A percentile compares a stretch with the other conserved stretches of the same genome.
Conservation (phyloP, 2,329 filamentous ascomycete species). For the Diplodia corticola region DNA sequence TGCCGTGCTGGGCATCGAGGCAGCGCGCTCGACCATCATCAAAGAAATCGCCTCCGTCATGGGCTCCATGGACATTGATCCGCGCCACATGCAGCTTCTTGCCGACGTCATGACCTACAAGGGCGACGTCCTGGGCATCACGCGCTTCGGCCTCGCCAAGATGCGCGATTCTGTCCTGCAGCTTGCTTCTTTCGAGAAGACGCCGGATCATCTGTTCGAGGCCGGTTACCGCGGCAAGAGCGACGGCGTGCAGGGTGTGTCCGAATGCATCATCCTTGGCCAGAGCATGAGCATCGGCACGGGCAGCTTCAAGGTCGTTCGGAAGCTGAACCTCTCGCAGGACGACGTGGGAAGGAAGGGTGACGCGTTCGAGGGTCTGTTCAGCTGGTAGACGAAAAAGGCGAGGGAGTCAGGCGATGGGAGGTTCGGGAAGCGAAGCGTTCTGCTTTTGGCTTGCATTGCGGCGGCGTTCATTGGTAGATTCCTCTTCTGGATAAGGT, state of each 20-base stretch:
- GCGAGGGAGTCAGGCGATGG: neutral
- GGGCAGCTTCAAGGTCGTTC: slow-evolving; percentile 85
- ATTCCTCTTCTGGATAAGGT: neutral
- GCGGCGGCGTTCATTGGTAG: slow-evolving; percentile 13
- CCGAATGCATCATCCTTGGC: slow-evolving; percentile 97
- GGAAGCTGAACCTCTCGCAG: slow-evolving; percentile 68
- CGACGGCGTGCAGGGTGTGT: slow-evolving; percentile 89
- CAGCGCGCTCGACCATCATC: slow-evolving; percentile 85
- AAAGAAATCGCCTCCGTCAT: slow-evolving; percentile 87
- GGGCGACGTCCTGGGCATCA: slow-evolving; percentile 94
- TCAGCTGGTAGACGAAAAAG: neutral
- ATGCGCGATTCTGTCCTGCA: slow-evolving; percentile 94
- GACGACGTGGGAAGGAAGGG: slow-evolving; percentile 59
- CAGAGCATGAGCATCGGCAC: slow-evolving; percentile 92
- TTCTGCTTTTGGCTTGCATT: slow-evolving; percentile 19
- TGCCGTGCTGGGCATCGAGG: slow-evolving; percentile 91
- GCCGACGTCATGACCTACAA: slow-evolving; percentile 99
- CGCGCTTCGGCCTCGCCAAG: slow-evolving; percentile 91
- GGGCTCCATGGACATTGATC: slow-evolving; percentile 93
- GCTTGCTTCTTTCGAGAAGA: slow-evolving; percentile 96
- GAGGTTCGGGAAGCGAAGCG: neutral
- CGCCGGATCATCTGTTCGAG: slow-evolving; percentile 94
- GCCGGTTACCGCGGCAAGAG: slow-evolving; percentile 89
- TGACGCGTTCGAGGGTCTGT: slow-evolving; percentile 60
- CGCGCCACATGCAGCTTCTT: slow-evolving; percentile 94